Evolutionary conservation across 83 land plant genomes (phyloP), one percentile per base, ranked within the genome.

Genomic region (Picea abies): DNA sequence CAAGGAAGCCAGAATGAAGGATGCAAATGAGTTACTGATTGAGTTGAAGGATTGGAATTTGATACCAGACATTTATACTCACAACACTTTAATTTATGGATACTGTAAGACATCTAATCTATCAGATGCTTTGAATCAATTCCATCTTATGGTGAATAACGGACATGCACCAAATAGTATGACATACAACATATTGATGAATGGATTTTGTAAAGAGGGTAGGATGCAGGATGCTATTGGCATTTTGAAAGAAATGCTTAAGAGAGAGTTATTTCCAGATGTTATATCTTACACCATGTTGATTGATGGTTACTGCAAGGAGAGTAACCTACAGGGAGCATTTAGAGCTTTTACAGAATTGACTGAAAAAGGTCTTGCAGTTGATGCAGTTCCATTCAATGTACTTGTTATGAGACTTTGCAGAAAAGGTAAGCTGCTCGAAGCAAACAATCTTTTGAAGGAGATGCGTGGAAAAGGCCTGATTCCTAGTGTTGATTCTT

Each of bases 11-110:
- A 90, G 89, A 78, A 84, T 76, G 82, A 90, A 89, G 68, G 91
- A 89, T 64, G 95, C 90, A 65, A 44, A 82, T 8, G 52, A 84
- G 72, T 79, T 89, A 17, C 56, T 89, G 82, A 65, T 20, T 70
- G 93, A 91, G 26, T 89, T 93, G 95, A 10, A 86, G 12, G 84
- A 78, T 32, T 76, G 84, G 77, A 61, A 49, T 73, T 77, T 90
- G 49, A 44, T 78, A 61, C 91, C 87, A 68, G 84, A 84, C 78
- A 78, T 80, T 29, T 77, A 8, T 63, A 65, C 78, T 15, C 60
- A 90, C 32, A 12, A 79, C 72, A 82, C 86, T 60, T 64, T 92
- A 72, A 63, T 73, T 76, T 69, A 65, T 60, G 90, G 87, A 2
- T 73, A 90, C 35, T 62, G 76, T 39, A 56, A 69, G 44, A 41